Base-by-base conservation (phyloP, 345 rosid genomes). In the Hibiscus tridactylites region DNA sequence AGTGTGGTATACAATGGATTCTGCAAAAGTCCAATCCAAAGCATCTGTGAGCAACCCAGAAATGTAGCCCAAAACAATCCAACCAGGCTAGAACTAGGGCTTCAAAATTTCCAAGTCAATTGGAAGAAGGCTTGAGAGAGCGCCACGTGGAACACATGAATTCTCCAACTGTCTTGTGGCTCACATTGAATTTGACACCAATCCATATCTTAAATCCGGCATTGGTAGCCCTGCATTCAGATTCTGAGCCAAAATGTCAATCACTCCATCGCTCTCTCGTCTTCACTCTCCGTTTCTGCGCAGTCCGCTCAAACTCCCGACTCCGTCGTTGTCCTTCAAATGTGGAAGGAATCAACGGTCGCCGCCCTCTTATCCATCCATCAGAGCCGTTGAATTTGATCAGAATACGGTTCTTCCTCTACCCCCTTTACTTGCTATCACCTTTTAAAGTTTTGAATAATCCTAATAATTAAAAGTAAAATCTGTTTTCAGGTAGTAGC, bases 381-480 rank as follows among this genome's bases (percentile, higher is more conserved):
- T 90, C 76, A 87, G 87, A 83, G 89, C 95, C 4, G 56, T 52
- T 42, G 96, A 94, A 44, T 79, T 94, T 50, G 98, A 94, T 73
- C 88, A 86, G 57, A 91, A 86, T 91, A 91, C 97, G 82, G 98
- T 93, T 44, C 56, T 62, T 58, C n/a, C 68, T 44, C 61, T 60
- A 2, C 21, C 65, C 65, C 65, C 2, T 59, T 64, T 57, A 26
- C 58, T 26, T 15, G 1, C 3, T 63, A 42, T 42, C 9, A 42
- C 10, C 46, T 9, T 42, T 42, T 42, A 42, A 6, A 13, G 8
- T 9, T 33, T 39, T 29, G 6, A 24, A 21, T 21, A 21, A 21
- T 21, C 24, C 24, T 21, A 21, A 21, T 21, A 21, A 21, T 21
- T 21, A 21, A 21, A 21, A 21, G n/a, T n/a, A n/a, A 21, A 21